Evolutionary conservation across 169 alveolate genomes (phyloP), one percentile per base, ranked within the genome.

Genomic region (Cryptosporidium sp.): DNA sequence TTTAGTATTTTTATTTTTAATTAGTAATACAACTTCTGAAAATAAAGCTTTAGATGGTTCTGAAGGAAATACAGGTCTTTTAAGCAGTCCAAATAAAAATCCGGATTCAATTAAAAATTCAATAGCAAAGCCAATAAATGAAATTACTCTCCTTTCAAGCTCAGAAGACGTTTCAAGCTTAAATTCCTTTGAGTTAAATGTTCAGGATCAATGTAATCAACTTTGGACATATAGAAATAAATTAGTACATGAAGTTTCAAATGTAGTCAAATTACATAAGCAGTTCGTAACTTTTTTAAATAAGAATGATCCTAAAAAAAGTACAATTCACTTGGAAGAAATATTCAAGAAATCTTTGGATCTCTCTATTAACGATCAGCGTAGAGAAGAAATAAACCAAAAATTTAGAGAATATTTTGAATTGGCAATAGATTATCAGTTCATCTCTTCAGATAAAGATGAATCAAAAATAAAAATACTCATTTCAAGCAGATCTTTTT

Each of bases 181-280:
- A 0, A 65, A 59, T 33, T 8, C 43, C 9, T 45, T 62, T 41
- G 75, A 80, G 62, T 26, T 80, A 39, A 67, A 43, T 48, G 5
- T 80, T 35, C 80, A 80, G 21, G 89, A 62, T 12, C 65, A 80
- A 21, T 80, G 89, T 41, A 80, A 80, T 58, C 73, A 65, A 21
- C 75, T 80, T 23, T 80, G 89, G 89, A 61, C 75, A 41, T 62
- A 29, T n/a, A 59, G 35, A 31, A 73, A 59, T 31, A 29, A 73
- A 58, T 29, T 73, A 18, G 39, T 10, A 9, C 69, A 73, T n/a
- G 71, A 52, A 73, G 33, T 37, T 33, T 73, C 70, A 31, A 73
- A 37, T 29, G 9, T 73, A 5, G 70, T 51, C 31, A 73, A 58
- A 33, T 18, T 35, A n/a, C 86, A 73, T 55, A 73, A 41, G 6